phyloP scores from a whole-genome alignment of 2,329 filamentous ascomycete species.

The Stagonosporopsis chrysanthemi region DNA sequence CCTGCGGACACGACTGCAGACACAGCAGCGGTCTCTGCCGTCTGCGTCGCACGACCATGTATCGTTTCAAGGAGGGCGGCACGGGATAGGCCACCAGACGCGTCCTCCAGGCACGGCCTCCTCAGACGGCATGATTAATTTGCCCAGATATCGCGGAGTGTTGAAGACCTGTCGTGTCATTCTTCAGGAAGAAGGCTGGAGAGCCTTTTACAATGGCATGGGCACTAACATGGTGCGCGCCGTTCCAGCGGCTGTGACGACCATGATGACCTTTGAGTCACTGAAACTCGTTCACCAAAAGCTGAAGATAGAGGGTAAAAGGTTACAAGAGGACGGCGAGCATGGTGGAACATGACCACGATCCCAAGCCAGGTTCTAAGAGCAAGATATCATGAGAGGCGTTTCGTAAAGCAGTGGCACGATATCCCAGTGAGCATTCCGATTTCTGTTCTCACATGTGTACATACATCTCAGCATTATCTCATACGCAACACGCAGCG shows the following conservation, averaged over 20 bases:
- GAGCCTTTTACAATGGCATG: constrained; percentile 95
- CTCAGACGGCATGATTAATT: constrained; percentile 65
- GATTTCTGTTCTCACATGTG: constrained; percentile 27
- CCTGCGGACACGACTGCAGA: constrained; percentile 90
- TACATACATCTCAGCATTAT: constrained; percentile 35
- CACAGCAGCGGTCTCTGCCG: constrained; percentile 76
- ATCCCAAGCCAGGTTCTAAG: neutral
- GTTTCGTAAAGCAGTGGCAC: constrained; percentile 26
- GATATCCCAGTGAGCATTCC: constrained; percentile 31
- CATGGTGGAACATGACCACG: constrained; percentile 1
- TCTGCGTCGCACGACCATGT: constrained; percentile 58
- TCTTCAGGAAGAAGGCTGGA: constrained; percentile 89
- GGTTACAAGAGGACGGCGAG: constrained; percentile 29
- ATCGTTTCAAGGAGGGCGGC: constrained; percentile 52
- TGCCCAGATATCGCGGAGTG: constrained; percentile 75
- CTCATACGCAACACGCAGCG: constrained; percentile 20
- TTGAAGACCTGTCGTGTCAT: constrained; percentile 85
- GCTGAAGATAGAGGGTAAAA: constrained; percentile 61
- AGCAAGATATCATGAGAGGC: constrained; percentile 20
- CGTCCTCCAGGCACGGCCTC: constrained; percentile 56
- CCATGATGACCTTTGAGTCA: constrained; percentile 96
- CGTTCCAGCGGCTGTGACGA: constrained; percentile 93
- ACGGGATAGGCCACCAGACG: constrained; percentile 51
- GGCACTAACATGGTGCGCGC: constrained; percentile 97
- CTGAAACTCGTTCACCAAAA: constrained; percentile 61